A percentile compares a stretch with the other conserved stretches of the same genome.
These are phyloP conservation scores for Colletotrichum gigasporum DNA, from an alignment of 2,329 filamentous ascomycete genomes.

Conservation along the genomic window DNA sequence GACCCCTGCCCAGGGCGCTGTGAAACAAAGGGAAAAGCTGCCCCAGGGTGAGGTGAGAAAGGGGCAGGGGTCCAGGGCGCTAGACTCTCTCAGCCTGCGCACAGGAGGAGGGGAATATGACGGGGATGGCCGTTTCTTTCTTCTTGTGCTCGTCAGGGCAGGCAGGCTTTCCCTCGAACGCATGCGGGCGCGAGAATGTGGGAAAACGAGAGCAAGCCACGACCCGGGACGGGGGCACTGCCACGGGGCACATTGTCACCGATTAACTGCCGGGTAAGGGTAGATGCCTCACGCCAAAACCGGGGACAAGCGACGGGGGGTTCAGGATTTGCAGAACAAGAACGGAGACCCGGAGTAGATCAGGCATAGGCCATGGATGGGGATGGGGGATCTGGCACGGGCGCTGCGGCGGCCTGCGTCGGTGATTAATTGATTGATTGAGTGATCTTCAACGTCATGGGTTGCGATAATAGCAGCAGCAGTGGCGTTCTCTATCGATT, in stretches of 20 bases:
- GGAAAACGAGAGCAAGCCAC: no score
- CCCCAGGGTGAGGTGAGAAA: neutral
- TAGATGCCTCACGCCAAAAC: no score
- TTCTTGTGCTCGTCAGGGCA: no score
- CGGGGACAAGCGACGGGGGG: no score
- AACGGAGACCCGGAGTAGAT: neutral
- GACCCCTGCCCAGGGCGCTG: neutral
- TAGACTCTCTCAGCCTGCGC: neutral
- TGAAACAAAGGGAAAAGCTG: constrained; percentile 8
- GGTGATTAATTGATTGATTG: neutral
- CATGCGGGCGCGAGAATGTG: neutral
- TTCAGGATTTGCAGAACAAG: no score
- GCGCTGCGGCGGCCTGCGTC: neutral
- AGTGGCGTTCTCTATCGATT: no score
- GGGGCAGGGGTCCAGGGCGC: neutral
- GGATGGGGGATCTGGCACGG: neutral
- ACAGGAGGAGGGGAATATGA: neutral
- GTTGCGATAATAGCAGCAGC: no score
- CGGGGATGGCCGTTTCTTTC: neutral
- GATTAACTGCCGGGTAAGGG: no score
- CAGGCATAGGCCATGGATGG: neutral
- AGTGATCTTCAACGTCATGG: no score
- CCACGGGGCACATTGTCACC: no score
- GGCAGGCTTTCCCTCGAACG: no score
- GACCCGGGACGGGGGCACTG: no score